Conservation (phyloP, 495 filamentous ascomycete species). For the Aspergillus ostianus region DNA sequence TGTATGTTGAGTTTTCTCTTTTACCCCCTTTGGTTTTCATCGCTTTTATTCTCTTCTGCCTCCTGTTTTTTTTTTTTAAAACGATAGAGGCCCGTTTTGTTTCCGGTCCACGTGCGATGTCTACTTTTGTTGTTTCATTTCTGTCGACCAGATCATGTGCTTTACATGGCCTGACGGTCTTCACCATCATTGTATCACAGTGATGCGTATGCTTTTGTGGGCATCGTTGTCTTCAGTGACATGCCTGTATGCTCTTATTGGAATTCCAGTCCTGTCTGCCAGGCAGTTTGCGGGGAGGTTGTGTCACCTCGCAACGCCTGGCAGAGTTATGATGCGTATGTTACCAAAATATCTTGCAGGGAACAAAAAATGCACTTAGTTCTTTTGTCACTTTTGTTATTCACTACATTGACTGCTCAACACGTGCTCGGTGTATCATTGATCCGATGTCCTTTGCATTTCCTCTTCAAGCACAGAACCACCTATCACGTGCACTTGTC, state of each 20-base stretch:
- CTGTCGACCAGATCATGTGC: background rate
- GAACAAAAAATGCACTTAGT: constrained; percentile 1
- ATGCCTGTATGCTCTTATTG: constrained; percentile 10
- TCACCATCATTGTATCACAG: constrained; percentile 1
- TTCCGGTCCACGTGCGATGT: constrained; percentile 13
- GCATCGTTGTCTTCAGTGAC: constrained; percentile 3
- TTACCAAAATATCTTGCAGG: constrained; percentile 4
- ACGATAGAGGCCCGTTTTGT: constrained; percentile 9
- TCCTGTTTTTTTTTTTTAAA: constrained; percentile 3
- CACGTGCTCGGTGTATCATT: background rate
- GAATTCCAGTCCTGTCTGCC: constrained; percentile 1
- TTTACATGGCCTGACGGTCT: background rate
- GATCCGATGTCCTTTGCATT: background rate
- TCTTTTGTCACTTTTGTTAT: background rate
- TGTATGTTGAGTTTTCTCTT: constrained; percentile 24
- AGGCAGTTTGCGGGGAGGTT: background rate
- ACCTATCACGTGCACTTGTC: background rate
- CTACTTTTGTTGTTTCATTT: constrained; percentile 2
- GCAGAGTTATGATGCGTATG: constrained; percentile 8
- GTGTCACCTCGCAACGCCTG: background rate
- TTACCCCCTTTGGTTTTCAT: constrained; percentile 12
- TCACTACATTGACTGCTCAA: background rate
- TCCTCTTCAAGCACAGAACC: background rate
- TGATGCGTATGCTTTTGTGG: background rate
- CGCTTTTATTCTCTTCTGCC: constrained; percentile 4